Base-by-base conservation (phyloP, 192 early-diverging fungal species). In the Coemansia reversa region DNA sequence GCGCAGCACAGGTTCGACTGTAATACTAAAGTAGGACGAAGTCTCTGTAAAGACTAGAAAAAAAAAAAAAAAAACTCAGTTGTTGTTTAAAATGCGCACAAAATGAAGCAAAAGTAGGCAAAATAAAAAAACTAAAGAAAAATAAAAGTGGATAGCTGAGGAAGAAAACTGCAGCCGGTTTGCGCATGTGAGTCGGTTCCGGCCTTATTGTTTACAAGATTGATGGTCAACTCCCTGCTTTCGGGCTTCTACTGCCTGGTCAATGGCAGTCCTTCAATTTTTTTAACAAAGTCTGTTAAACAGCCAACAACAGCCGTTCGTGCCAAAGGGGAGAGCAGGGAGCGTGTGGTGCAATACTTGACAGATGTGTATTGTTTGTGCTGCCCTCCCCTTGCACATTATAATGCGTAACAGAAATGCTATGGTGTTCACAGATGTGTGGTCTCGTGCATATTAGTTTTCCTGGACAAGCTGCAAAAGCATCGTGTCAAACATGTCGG, bases 401-500 rank as follows among this genome's bases (percentile, higher is more conserved):
- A 0, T 4, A 45, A 45, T 9, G 1, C 39, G 0, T 45, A 45
- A 11, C 9, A 16, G 14, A 45, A 45, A 2, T 45, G 39, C 12
- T 45, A 14, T 45, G 39, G 3, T 45, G 9, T 16, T 45, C 39
- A 45, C 3, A 45, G 39, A 45, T 45, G 9, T 16, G 14, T 16
- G 39, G 16, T 45, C 14, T 45, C 39, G 39, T 45, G 39, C 14
- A 45, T 45, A 14, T 55, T 59, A 67, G 49, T 62, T 20, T 29
- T 56, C 42, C 57, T 81, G 65, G 2, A 81, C 68, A 6, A 76
- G 73, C 55, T 81, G 65, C 24, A 50, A 56, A 39, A 98, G 62
- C 67, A 90, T 86, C 14, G 84, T 55, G 74, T 98, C 97, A 86
- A 98, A 98, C 66, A 95, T 83, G 60, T 99, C 97, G 0, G 89